Percentiles rank a stretch among this genome's conserved stretches.
Conservation (phyloP, 139 green algal genomes). For the Micractinium conductrix region DNA sequence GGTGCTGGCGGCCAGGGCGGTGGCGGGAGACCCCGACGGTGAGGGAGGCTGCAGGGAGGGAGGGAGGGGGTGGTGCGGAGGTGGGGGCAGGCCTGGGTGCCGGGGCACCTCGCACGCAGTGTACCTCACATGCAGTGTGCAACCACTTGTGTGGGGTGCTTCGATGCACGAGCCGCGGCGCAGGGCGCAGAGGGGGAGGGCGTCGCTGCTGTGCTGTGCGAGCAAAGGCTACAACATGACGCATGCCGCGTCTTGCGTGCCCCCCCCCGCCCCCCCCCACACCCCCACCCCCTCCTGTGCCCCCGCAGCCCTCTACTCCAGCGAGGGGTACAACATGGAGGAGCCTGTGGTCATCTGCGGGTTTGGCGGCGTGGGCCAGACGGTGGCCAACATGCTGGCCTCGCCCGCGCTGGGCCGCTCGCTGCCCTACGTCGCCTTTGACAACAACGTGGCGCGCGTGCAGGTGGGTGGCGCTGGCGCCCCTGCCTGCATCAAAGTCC, state of each 20-base stretch:
- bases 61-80: too few species aligned
- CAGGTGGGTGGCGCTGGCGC: not conserved
- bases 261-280: too few species aligned
- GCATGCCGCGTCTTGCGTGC: not conserved
- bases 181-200: too few species aligned
- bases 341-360: constrained; percentile 79
- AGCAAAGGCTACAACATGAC: too few species aligned
- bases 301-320: constrained; percentile 8
- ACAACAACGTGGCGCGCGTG: constrained; percentile 75
- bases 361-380: constrained; percentile 84
- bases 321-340: constrained; percentile 43
- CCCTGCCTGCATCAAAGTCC: too few species aligned
- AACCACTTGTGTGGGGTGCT: too few species aligned
- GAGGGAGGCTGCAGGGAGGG: not conserved
- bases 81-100: too few species aligned
- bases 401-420: constrained; percentile 45
- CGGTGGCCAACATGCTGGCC: constrained; percentile 90
- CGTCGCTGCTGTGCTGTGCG: too few species aligned
- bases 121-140: too few species aligned
- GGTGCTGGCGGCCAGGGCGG: constrained; percentile 31
- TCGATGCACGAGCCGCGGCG: too few species aligned
- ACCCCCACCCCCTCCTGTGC: not conserved
- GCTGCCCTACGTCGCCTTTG: constrained; percentile 86
- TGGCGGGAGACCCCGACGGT: not conserved
- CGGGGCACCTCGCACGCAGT: too few species aligned